A percentile compares a stretch with the other conserved stretches of the same genome.
Evolutionary conservation across 169 alveolate species (phyloP).

Genomic region (Eimeria necatrix): DNA sequence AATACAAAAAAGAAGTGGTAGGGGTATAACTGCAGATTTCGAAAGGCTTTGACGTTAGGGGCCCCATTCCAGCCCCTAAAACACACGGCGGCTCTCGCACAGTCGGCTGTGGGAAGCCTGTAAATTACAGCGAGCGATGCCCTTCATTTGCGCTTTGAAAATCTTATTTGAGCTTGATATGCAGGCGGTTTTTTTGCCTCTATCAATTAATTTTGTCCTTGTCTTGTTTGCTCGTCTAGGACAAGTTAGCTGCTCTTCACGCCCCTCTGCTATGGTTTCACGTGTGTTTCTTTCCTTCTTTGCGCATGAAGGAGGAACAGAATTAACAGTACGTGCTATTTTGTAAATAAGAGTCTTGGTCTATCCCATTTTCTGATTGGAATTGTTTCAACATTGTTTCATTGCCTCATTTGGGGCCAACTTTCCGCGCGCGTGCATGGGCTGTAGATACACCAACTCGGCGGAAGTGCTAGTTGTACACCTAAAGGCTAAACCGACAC

Average conservation of each 20-base stretch:
- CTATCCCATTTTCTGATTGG: too few species aligned
- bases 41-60: background rate
- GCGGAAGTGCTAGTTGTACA: background rate
- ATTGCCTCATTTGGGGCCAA: too few species aligned
- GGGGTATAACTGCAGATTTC: too few species aligned
- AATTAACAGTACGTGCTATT: too few species aligned
- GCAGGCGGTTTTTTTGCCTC: background rate
- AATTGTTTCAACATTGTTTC: too few species aligned
- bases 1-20: too few species aligned
- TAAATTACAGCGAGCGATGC: background rate
- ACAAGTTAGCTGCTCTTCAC: background rate
- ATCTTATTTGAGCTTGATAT: background rate
- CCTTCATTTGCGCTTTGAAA: background rate
- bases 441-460: background rate
- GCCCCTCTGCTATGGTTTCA: background rate
- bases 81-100: conserved; percentile 9
- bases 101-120: conserved; percentile 44
- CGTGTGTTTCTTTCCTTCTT: too few species aligned
- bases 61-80: conserved; percentile 49
- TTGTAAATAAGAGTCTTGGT: too few species aligned
- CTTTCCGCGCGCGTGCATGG: background rate
- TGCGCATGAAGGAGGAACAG: too few species aligned
- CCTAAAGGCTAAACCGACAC: background rate
- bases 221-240: background rate
- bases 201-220: background rate